A percentile compares a stretch with the other conserved stretches of the same genome.
Conservation (phyloP, 2,329 filamentous ascomycete species). For the Drechslerella dactyloides region DNA sequence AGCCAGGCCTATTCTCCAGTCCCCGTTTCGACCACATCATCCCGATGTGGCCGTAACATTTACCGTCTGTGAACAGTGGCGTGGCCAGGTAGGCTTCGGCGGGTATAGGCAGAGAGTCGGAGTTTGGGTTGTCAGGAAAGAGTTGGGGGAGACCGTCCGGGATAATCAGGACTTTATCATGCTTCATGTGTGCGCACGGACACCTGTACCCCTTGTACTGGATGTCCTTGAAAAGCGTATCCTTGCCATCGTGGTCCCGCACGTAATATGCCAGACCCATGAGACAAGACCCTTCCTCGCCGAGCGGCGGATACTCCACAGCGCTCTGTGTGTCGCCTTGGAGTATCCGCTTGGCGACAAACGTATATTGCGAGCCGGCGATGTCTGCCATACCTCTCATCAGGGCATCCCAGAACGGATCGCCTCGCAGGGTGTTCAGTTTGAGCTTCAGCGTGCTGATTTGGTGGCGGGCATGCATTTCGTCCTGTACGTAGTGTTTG, state of each 20-base stretch:
- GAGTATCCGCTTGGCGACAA: conserved; percentile 70
- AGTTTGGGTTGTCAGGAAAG: conserved; percentile 67
- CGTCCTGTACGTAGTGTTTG: conserved; percentile 44
- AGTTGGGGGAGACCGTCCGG: conserved; percentile 68
- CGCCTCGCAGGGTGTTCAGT: conserved; percentile 32
- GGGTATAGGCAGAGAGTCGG: conserved; percentile 63
- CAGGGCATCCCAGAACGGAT: conserved; percentile 68
- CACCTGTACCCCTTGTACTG: conserved; percentile 70
- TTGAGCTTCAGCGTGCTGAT: conserved; percentile 37
- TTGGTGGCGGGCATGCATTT: conserved; percentile 32
- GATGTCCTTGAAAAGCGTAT: conserved; percentile 66
- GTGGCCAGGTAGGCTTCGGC: conserved; percentile 72
- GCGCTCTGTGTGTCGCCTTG: conserved; percentile 66
- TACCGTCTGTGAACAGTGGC: conserved; percentile 69
- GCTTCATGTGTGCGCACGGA: conserved; percentile 72
- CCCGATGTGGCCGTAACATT: conserved; percentile 74
- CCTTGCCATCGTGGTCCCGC: conserved; percentile 65
- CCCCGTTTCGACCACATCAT: conserved; percentile 72
- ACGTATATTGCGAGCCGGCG: conserved; percentile 70
- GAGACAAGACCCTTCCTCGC: conserved; percentile 68
- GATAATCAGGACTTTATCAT: conserved; percentile 74
- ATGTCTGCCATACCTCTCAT: conserved; percentile 70
- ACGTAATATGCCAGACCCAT: conserved; percentile 72
- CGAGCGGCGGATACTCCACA: conserved; percentile 68
- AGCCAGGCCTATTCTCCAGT: conserved; percentile 62